Base-by-base conservation (phyloP, 2,329 filamentous ascomycete genomes). In the Byssochlamys sp. region DNA sequence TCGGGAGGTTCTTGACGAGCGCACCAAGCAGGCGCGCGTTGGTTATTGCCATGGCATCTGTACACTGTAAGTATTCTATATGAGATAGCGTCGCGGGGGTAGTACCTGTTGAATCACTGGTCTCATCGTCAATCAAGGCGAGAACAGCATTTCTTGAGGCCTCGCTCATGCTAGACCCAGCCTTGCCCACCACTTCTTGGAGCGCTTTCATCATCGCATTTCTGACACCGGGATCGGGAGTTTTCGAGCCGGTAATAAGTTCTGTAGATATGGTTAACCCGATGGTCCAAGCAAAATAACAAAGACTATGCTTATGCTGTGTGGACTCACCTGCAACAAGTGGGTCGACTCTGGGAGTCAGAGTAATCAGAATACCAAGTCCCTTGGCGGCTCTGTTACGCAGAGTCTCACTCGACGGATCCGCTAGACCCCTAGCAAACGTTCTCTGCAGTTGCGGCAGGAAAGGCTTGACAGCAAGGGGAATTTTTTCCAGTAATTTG, bases 201-300 rank as follows among this genome's bases (percentile, higher is more conserved):
- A 99, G 77, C 2, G 94, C 94, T 78, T 95, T 96, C 67, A 99
- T 81, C 94, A 99, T 99, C 28, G 94, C 94, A 63, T 88, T 94
- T 74, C 85, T 89, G 62, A 99, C 94, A 52, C 92, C 92, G 4
- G 84, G 70, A 69, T 97, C 92, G 1, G 84, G 77, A 0, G 94
- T 97, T 79, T 92, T 96, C 27, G 91, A 94, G 52, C 94, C 94
- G n/a, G 94, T 89, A 24, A 97, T 91, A 53, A 99, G 81, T 75
- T 99, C 94, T 60, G 83, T 78, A 62, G 27, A 29, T 25, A 25
- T 7, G 25, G 39, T 52, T 61, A 53, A 61, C 50, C 52, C n/a
- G 25, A 14, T 45, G 14, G 5, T 19, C 39, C 39, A n/a, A n/a
- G 14, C 14, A n/a, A 51, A 53, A 26, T 19, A 19, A 45, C 11